These are phyloP conservation scores for Fusarium sp. DNA, from an alignment of 2,329 filamentous ascomycete species.

Conservation along the genomic window DNA sequence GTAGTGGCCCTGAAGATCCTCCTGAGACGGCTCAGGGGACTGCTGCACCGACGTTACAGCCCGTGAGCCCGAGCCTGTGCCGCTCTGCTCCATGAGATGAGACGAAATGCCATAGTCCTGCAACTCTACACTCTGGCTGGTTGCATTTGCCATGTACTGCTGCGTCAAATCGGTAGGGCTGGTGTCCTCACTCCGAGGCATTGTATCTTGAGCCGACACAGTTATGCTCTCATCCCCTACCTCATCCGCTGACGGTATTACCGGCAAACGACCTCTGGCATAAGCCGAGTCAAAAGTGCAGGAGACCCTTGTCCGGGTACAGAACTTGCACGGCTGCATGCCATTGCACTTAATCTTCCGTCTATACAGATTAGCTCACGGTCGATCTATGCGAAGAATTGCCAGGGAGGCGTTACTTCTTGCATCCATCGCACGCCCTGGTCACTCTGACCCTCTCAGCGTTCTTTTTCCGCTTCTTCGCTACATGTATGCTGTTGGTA, in stretches of 20 bases:
- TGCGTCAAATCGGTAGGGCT: conserved; percentile 7
- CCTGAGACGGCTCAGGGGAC: conserved; percentile 44
- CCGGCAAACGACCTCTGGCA: conserved; percentile 35
- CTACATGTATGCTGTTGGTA: neutral
- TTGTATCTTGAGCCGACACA: neutral
- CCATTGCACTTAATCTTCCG: conserved; percentile 41
- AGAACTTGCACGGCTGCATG: conserved; percentile 39
- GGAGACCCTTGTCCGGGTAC: conserved; percentile 21
- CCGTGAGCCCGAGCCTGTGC: neutral
- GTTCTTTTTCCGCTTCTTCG: conserved; percentile 38
- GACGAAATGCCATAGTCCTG: conserved; percentile 16
- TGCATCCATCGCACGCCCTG: conserved; percentile 40
- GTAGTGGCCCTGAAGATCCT: conserved; percentile 45
- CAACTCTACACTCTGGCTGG: neutral
- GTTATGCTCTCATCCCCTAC: neutral
- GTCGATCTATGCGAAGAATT: neutral
- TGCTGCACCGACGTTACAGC: conserved; percentile 27
- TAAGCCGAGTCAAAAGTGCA: conserved; percentile 41
- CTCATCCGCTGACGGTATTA: conserved; percentile 26
- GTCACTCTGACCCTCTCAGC: conserved; percentile 37
- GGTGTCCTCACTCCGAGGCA: neutral
- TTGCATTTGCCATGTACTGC: neutral
- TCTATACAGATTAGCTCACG: conserved; percentile 23
- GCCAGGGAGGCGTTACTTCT: conserved; percentile 27
- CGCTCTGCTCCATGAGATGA: neutral